These are phyloP conservation scores for Pelargonium nanum DNA, from an alignment of 345 rosid species.

Conservation along the genomic window DNA sequence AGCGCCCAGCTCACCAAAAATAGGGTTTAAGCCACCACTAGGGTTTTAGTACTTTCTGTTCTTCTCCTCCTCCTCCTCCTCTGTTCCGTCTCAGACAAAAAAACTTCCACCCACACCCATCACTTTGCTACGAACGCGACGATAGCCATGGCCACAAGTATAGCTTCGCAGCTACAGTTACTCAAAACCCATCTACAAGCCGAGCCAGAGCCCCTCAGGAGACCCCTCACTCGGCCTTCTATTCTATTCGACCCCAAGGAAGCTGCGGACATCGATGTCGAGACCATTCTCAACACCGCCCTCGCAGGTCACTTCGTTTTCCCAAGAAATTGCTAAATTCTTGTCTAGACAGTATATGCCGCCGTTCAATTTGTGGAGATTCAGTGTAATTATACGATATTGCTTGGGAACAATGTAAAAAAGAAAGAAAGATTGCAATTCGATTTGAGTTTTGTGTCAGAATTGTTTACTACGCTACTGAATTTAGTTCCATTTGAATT, in stretches of 20 bases:
- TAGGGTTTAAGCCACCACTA: too few species aligned
- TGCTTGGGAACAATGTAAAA: too few species aligned
- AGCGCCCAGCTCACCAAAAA: too few species aligned
- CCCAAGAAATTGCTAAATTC: too few species aligned
- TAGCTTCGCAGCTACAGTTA: slow-evolving; percentile 60
- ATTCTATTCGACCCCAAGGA: slow-evolving; percentile 42
- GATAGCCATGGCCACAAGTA: slow-evolving; percentile 39
- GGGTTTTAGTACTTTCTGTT: too few species aligned
- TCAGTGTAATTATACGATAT: too few species aligned
- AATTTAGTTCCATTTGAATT: not conserved
- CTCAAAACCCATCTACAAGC: slow-evolving; percentile 39
- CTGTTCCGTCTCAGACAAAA: too few species aligned
- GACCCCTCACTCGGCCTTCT: slow-evolving; percentile 56
- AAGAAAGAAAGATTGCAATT: not conserved
- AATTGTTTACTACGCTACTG: too few species aligned
- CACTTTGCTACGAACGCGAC: not conserved
- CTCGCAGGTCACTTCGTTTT: slow-evolving; percentile 32
- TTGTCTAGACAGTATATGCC: too few species aligned
- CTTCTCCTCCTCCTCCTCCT: too few species aligned
- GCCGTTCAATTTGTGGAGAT: too few species aligned
- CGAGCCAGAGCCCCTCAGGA: slow-evolving; percentile 41
- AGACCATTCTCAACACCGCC: slow-evolving; percentile 46
- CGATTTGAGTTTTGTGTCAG: not conserved
- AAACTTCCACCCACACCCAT: too few species aligned
- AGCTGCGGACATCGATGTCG: slow-evolving; percentile 72